These are phyloP conservation scores for Candida ficus DNA, from an alignment of 805 yeast genomes.

Conservation along the genomic window DNA sequence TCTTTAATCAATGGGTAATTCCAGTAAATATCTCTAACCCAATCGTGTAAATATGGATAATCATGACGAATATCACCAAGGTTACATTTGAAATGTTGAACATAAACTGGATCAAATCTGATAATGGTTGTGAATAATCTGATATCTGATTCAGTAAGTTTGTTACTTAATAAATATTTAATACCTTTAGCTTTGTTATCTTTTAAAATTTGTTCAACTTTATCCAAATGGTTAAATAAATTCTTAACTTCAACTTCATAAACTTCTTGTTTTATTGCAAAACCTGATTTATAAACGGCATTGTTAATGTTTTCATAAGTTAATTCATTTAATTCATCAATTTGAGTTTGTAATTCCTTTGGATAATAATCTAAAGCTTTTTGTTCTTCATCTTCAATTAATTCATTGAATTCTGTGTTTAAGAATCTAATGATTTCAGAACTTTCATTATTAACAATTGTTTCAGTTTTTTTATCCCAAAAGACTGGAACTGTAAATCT, in stretches of 20 bases:
- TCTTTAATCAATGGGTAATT: slow-evolving; percentile 59
- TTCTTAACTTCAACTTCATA: slow-evolving; percentile 64
- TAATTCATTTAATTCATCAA: slow-evolving; percentile 79
- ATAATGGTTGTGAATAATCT: slow-evolving; percentile 82
- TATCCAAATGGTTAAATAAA: slow-evolving; percentile 64
- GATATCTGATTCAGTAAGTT: slow-evolving; percentile 85
- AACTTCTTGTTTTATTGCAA: slow-evolving; percentile 77
- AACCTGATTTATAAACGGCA: slow-evolving; percentile 92
- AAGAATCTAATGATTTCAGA: slow-evolving; percentile 84
- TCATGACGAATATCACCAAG: slow-evolving; percentile 71
- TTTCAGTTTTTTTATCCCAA: slow-evolving; percentile 79
- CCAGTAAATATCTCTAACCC: slow-evolving; percentile 87
- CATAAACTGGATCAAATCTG: slow-evolving; percentile 90
- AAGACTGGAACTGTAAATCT: slow-evolving; percentile 90
- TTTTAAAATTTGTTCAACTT: slow-evolving; percentile 57
- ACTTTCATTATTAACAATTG: slow-evolving; percentile 90
- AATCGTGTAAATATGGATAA: slow-evolving; percentile 72
- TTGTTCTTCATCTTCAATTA: slow-evolving; percentile 41
- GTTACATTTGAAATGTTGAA: slow-evolving; percentile 94
- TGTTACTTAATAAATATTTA: slow-evolving; percentile 52
- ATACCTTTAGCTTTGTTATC: slow-evolving; percentile 29
- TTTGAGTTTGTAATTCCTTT: slow-evolving; percentile 40
- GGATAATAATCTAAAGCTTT: slow-evolving; percentile 63
- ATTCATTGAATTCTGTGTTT: slow-evolving; percentile 64
- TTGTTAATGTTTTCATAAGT: slow-evolving; percentile 81